phyloP scores from a whole-genome alignment of 1,139 yeast species.

The Candida tropicalis region DNA sequence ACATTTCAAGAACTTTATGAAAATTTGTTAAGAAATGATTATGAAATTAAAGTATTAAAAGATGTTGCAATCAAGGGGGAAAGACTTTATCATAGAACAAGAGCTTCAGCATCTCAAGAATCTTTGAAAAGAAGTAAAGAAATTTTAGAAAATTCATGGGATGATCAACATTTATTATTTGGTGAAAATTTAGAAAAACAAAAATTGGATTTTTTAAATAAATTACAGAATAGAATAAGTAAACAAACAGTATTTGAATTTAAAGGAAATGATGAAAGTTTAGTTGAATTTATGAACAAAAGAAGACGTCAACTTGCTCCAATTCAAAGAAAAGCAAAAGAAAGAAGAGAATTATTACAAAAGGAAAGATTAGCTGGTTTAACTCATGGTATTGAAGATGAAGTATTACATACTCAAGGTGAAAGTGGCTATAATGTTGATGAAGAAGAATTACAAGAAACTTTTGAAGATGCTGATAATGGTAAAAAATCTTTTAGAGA shows the following conservation, averaged over 20 bases:
- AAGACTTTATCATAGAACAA: constrained; percentile 78
- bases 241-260: constrained; percentile 96
- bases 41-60: constrained; percentile 65
- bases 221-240: constrained; percentile 64
- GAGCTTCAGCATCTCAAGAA: constrained; percentile 84
- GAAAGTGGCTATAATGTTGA: constrained; percentile 57
- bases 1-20: constrained; percentile 72
- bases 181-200: constrained; percentile 75
- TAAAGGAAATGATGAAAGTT: constrained; percentile 65
- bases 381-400: constrained; percentile 73
- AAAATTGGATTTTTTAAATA: constrained; percentile 71
- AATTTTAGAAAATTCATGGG: constrained; percentile 79
- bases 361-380: constrained; percentile 79
- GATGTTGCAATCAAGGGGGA: constrained; percentile 88
- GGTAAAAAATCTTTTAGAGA: constrained; percentile 64
- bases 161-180: constrained; percentile 77
- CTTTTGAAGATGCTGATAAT: constrained; percentile 66
- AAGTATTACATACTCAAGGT: constrained; percentile 54
- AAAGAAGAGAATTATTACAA: constrained; percentile 67
- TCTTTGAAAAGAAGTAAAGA: constrained; percentile 85
- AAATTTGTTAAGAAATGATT: constrained; percentile 60
- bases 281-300: constrained; percentile 81
- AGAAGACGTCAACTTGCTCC: constrained; percentile 90
- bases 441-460: constrained; percentile 53
- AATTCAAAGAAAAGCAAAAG: constrained; percentile 75